These are phyloP conservation scores for Hansenula sp. DNA, from an alignment of 1,139 yeast genomes.

Conservation along the genomic window DNA sequence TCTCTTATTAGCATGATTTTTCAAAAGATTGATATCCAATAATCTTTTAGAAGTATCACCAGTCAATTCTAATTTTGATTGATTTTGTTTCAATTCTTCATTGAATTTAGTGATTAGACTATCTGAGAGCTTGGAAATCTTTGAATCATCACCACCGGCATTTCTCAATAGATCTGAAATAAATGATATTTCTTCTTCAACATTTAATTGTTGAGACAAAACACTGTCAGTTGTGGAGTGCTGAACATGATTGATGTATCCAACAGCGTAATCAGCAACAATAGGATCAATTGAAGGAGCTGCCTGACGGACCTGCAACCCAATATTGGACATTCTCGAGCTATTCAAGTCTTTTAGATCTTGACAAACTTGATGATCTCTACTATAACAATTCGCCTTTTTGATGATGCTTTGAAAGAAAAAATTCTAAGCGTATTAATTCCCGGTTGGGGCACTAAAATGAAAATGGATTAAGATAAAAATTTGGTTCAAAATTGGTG, in stretches of 20 bases:
- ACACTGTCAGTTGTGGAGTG: constrained; percentile 77
- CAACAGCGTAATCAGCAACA: constrained; percentile 90
- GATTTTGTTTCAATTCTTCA: constrained; percentile 59
- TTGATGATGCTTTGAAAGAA: too few species aligned
- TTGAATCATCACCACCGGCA: constrained; percentile 77
- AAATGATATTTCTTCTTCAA: constrained; percentile 62
- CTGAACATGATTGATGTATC: constrained; percentile 78
- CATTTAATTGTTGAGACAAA: constrained; percentile 65
- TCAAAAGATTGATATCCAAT: constrained; percentile 63
- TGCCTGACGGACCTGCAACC: constrained; percentile 74
- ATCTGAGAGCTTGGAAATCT: constrained; percentile 44
- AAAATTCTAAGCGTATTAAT: too few species aligned
- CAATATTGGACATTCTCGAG: constrained; percentile 27
- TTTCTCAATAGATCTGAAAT: constrained; percentile 58
- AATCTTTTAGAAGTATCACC: constrained; percentile 85
- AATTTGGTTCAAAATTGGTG: too few species aligned
- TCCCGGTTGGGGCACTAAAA: too few species aligned
- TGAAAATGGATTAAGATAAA: too few species aligned
- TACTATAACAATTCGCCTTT: too few species aligned
- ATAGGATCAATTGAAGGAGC: constrained; percentile 83
- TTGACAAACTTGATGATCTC: too few species aligned
- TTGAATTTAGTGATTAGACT: constrained; percentile 44
- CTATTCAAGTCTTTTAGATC: too few species aligned
- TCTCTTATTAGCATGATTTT: constrained; percentile 54
- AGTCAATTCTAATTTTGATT: constrained; percentile 59